These are phyloP conservation scores for Pyracantha coccinea DNA, from an alignment of 331 rosid species.

Conservation along the genomic window DNA sequence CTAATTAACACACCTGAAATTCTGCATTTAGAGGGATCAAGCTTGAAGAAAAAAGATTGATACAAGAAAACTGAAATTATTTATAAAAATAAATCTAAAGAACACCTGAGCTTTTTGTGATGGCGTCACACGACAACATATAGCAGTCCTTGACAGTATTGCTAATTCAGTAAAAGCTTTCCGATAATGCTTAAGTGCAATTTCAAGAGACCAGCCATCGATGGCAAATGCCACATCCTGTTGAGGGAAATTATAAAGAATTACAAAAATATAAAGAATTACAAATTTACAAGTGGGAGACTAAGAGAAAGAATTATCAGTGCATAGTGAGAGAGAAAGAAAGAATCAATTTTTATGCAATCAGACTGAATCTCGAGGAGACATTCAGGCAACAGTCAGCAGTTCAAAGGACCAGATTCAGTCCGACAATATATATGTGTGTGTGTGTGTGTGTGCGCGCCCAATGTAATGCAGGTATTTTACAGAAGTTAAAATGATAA, in stretches of 20 bases:
- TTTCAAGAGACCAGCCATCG: slow-evolving; percentile 98
- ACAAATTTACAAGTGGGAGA: neutral
- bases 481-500: neutral
- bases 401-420: neutral
- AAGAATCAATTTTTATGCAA: neutral
- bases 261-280: neutral
- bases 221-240: slow-evolving; percentile 88
- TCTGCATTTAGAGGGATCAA: neutral
- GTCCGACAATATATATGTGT: neutral
- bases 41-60: neutral
- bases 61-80: neutral
- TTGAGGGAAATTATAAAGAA: neutral
- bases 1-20: neutral
- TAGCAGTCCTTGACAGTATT: slow-evolving; percentile 86
- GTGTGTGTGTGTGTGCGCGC: too few species aligned
- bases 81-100: neutral
- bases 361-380: neutral
- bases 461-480: neutral
- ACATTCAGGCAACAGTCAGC: neutral
- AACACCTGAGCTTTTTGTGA: slow-evolving; percentile 93
- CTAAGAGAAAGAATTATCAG: neutral
- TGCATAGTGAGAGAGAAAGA: too few species aligned
- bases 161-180: slow-evolving; percentile 83
- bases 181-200: slow-evolving; percentile 70
- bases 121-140: slow-evolving; percentile 92